Base-by-base conservation (phyloP, 2,329 filamentous ascomycete species). In the Paraphaeosphaeria minitans region DNA sequence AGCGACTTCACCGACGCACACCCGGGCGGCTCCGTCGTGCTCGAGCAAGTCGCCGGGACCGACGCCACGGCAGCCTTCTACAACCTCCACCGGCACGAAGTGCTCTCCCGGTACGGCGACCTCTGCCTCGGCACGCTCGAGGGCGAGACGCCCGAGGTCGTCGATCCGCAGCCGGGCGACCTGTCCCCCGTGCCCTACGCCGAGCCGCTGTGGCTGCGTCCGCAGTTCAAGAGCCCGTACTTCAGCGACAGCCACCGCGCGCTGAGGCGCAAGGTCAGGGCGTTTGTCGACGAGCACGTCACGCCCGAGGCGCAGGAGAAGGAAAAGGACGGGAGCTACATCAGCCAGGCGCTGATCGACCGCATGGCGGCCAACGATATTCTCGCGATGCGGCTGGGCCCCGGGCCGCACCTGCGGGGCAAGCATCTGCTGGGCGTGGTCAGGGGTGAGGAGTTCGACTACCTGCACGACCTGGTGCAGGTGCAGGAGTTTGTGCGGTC, bases 11-110 rank as follows among this genome's bases (percentile, higher is more conserved):
- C 92, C 66, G 90, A 95, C 73, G 91, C 90, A 22, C 92, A 96
- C 71, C 92, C 92, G 0, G 92, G 92, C 66, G 92, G 92, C 69
- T 87, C 88, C 69, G 87, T 90, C 45, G 92, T 96, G 24, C 85
- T 96, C 39, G 84, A 85, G 55, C 91, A 96, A 78, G 86, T 94
- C 49, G 92, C 90, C 31, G 92, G 92, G 62, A 84, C 87, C 65
- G 92, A 96, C 72, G 91, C 92, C 52, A 96, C 92, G 1, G 80
- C 84, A 37, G 89, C 89, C 57, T 96, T 96, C 78, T 96, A 96
- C 85, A 96, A 96, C 81, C 87, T 97, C 54, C 93, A 97, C 80
- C 84, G 92, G 27, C 92, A 96, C 67, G 92, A 96, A 78, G 91
- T 96, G n/a, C 84, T 96, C 12, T 81, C 87, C 60, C 93, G 93